phyloP scores from a whole-genome alignment of 129 eudicot genomes.

The Ambrosia artemisiifolia region DNA sequence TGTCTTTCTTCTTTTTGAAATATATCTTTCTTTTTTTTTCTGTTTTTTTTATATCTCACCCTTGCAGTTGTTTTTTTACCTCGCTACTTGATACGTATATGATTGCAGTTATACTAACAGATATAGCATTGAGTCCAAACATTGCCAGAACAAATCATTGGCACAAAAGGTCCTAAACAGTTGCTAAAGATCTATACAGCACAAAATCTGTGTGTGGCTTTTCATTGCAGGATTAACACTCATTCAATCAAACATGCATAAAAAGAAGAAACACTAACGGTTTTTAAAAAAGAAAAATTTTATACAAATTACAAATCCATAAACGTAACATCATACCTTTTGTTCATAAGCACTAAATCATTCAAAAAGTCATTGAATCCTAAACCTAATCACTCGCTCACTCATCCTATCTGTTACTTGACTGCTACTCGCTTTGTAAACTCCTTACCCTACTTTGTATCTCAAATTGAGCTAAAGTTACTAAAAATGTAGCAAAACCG shows the following conservation, averaged over 20 bases:
- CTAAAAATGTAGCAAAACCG: background rate
- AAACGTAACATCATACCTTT: background rate
- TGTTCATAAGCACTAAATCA: background rate
- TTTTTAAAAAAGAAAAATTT: background rate
- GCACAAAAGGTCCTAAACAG: background rate
- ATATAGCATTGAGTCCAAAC: background rate
- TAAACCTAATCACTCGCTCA: background rate
- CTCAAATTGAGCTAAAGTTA: background rate
- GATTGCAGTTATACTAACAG: background rate
- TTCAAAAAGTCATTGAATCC: background rate
- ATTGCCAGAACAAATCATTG: background rate
- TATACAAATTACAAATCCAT: background rate
- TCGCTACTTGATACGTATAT: background rate
- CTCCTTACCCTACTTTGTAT: background rate
- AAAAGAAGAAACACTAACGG: background rate
- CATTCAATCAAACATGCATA: background rate
- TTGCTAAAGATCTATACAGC: background rate
- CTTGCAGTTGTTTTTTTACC: background rate
- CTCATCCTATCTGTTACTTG: background rate
- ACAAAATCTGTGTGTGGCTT: constrained; percentile 6
- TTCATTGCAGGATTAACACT: background rate
- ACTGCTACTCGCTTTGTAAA: background rate
- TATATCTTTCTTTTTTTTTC: no score
- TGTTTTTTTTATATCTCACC: background rate
- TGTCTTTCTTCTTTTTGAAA: background rate